Base-by-base conservation (phyloP, 108 stramenopile genomes). In the Conticribra weissflogii region DNA sequence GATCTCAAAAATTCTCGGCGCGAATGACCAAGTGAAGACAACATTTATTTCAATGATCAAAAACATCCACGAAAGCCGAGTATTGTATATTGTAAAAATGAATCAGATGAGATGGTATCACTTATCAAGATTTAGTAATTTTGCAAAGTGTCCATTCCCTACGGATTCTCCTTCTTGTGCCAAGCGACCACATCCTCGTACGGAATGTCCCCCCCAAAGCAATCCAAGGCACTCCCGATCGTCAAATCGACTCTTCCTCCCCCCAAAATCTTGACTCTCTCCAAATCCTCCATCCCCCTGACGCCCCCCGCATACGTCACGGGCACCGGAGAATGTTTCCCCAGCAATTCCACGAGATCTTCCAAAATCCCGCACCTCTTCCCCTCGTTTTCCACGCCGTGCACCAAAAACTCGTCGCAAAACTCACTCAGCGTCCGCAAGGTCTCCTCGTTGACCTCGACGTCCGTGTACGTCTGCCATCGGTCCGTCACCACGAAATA, bases 301-400 rank as follows among this genome's bases (percentile, higher is more conserved):
- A 95, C 96, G 1, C 98, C 98, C n/a, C 98, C 98, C 0, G 98
- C 98, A 77, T 99, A 99, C 15, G 98, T 99, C 3, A 98, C 97
- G 15, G 94, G 91, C 9, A 98, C 77, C 24, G 96, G 93, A 7
- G 92, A 95, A 63, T 81, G 64, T 41, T 90, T 79, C 0, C 96
- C 97, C 19, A 99, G 83, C 48, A 96, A 57, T 9, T 47, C 68
- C 29, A 99, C 98, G 28, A 99, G 76, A 74, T 96, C 97, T 71
- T 93, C 90, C 56, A 97, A 71, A 48, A 99, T 96, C 1, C 98
- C 98, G 54, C 91, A 93, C 59, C 93, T 85, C 65, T 89, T 96
- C 16, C 98, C 98, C 84, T 99, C 98, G 22, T 96, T 97, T 53
- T 99, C 98, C 3, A 99, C 98, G 0, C 97, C 98, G 74, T 99